Percentiles rank a stretch among this genome's conserved stretches.
Evolutionary conservation across 331 rosid species (phyloP).

Genomic region (Saraca asoca): DNA sequence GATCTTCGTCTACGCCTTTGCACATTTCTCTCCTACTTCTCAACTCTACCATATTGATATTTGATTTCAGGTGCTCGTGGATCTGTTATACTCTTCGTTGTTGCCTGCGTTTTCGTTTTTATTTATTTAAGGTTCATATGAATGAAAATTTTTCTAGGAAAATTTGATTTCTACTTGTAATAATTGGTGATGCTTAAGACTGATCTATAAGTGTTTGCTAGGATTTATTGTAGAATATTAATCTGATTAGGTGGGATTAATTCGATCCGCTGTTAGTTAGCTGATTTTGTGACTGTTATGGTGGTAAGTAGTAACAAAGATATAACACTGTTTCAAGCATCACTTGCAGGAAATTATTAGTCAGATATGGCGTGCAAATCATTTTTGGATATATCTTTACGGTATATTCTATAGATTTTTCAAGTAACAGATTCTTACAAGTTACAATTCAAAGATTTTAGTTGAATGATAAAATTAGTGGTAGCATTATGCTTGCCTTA

Average conservation of each 20-base stretch:
- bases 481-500: constrained; percentile 7
- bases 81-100: constrained; percentile 22
- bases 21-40: neutral
- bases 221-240: constrained; percentile 22
- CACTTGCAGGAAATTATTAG: constrained; percentile 15
- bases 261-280: constrained; percentile 38
- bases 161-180: constrained; percentile 1
- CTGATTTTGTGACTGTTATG: constrained; percentile 16
- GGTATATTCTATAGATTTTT: neutral
- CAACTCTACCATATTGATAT: constrained; percentile 9
- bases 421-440: neutral
- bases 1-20: constrained; percentile 37
- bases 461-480: constrained; percentile 17
- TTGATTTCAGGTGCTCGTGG: constrained; percentile 41
- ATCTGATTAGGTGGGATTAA: constrained; percentile 25
- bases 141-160: neutral
- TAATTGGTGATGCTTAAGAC: constrained; percentile 25
- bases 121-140: neutral
- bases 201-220: constrained; percentile 36
- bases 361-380: constrained; percentile 15
- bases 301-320: neutral
- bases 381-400: neutral
- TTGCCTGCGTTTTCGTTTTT: neutral
- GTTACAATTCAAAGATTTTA: neutral
- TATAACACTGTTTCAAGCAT: constrained; percentile 18